Base-by-base conservation (phyloP, 768 basidiomycete genomes). In the Gelatoporia subvermispora region DNA sequence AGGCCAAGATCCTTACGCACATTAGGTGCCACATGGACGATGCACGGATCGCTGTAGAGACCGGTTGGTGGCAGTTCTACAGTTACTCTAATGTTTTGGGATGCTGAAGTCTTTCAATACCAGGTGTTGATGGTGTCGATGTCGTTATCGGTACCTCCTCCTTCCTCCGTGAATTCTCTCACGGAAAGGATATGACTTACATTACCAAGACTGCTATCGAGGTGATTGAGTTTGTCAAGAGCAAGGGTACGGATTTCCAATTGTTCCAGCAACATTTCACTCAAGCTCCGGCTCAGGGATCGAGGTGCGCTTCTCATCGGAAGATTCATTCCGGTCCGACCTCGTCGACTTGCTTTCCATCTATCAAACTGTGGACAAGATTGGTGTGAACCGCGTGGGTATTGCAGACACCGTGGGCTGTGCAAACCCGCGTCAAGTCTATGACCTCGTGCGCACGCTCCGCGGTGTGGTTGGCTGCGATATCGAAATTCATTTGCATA, bases 21-120 rank as follows among this genome's bases (percentile, higher is more conserved):
- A 98, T 99, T 59, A 84, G 96, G 40, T 99, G 96, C 69, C 96
- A 99, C 68, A 98, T 99, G 96, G 94, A 98, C 63, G 96, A 99
- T 71, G 96, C 96, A 11, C 82, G 90, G 45, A 92, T 97, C 62
- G 96, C 96, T 34, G 94, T 98, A 45, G 95, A 98, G 74, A 98
- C 96, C 54, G 94, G 93, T 88, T 53, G 51, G 78, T 61, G 38
- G 17, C 31, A 28, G 15, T 37, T 9, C 18, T 10, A 22, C 13
- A 17, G n/a, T 4, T 31, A 22, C 48, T 15, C 5, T 4, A 18
- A 11, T 20, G 15, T 41, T 42, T 15, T 16, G 17, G 15, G 5
- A 25, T 22, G 13, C 4, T 0, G 36, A 8, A 22, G 23, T 24
- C 4, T 23, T 24, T 20, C 16, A 4, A 20, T 40, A 36, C 3